Conservation (phyloP, 2,329 filamentous ascomycete species). For the Scolecobasidium constrictum region DNA sequence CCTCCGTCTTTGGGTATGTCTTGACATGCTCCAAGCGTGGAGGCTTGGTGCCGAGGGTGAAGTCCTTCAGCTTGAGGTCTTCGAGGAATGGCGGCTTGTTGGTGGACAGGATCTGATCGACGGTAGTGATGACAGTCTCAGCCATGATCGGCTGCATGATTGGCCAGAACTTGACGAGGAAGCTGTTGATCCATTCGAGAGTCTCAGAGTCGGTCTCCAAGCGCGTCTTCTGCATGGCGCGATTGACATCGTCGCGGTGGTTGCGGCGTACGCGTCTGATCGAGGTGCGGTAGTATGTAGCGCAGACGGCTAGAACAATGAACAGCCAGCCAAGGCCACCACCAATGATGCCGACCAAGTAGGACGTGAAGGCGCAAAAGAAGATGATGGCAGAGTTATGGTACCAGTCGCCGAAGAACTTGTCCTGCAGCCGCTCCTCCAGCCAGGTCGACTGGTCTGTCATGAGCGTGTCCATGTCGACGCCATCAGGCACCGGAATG, state of each 20-base stretch:
- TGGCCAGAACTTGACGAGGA: constrained; percentile 97
- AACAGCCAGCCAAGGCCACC: constrained; percentile 90
- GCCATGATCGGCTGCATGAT: constrained; percentile 94
- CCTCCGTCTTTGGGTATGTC: constrained; percentile 90
- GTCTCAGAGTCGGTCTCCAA: constrained; percentile 87
- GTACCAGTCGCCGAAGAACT: constrained; percentile 96
- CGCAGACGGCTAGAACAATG: constrained; percentile 82
- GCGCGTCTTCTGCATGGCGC: constrained; percentile 76
- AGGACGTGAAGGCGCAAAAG: constrained; percentile 83
- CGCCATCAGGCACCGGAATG: constrained; percentile 40
- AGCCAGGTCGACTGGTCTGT: constrained; percentile 83
- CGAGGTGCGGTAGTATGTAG: constrained; percentile 94
- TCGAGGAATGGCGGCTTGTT: constrained; percentile 88
- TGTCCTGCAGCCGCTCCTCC: constrained; percentile 74
- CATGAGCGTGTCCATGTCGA: constrained; percentile 49
- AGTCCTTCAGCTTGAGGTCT: constrained; percentile 85
- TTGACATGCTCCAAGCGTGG: constrained; percentile 96
- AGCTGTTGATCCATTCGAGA: constrained; percentile 98
- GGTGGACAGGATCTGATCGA: constrained; percentile 90
- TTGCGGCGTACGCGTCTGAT: constrained; percentile 88
- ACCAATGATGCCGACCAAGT: constrained; percentile 79
- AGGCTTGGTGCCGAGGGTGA: constrained; percentile 88
- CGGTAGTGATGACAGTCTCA: constrained; percentile 81
- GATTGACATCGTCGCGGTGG: constrained; percentile 85
- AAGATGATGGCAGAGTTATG: constrained; percentile 92